phyloP scores from a whole-genome alignment of 2,329 filamentous ascomycete species.

The Colletotrichum sp. region DNA sequence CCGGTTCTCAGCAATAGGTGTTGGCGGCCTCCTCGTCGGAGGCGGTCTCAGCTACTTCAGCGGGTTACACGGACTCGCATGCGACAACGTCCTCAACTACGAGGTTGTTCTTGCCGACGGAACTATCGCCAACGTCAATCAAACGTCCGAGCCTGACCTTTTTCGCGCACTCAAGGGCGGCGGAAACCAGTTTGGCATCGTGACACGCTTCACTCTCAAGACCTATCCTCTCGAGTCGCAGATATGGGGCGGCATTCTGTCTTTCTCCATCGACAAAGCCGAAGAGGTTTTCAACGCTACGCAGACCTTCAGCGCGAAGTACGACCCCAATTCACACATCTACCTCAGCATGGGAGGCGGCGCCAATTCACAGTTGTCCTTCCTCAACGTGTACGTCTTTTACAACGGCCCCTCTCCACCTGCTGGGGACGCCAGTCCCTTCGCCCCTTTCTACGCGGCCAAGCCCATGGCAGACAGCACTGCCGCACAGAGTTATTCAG shows the following conservation, averaged over 20 bases:
- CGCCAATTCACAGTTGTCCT: background rate
- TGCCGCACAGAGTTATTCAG: background rate
- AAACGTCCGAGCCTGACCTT: background rate
- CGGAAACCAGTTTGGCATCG: background rate
- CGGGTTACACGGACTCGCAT: constrained; percentile 53
- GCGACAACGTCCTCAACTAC: constrained; percentile 50
- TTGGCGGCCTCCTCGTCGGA: constrained; percentile 21
- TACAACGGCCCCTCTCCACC: background rate
- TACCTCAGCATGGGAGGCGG: background rate
- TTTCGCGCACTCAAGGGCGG: background rate
- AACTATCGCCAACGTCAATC: constrained; percentile 43
- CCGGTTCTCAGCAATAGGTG: constrained; percentile 41
- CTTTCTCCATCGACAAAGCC: background rate
- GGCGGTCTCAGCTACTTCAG: constrained; percentile 59
- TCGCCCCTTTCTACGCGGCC: background rate
- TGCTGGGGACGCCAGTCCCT: background rate
- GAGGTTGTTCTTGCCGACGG: constrained; percentile 54
- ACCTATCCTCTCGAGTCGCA: background rate
- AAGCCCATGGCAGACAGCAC: background rate
- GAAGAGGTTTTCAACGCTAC: background rate
- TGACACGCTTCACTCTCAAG: background rate
- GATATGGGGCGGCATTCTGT: background rate
- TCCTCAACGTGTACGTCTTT: background rate
- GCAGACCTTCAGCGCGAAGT: background rate
- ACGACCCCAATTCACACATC: background rate